Evolutionary conservation across 495 filamentous ascomycete genomes (phyloP).

Genomic region (Penicillium cosmopolitanum): DNA sequence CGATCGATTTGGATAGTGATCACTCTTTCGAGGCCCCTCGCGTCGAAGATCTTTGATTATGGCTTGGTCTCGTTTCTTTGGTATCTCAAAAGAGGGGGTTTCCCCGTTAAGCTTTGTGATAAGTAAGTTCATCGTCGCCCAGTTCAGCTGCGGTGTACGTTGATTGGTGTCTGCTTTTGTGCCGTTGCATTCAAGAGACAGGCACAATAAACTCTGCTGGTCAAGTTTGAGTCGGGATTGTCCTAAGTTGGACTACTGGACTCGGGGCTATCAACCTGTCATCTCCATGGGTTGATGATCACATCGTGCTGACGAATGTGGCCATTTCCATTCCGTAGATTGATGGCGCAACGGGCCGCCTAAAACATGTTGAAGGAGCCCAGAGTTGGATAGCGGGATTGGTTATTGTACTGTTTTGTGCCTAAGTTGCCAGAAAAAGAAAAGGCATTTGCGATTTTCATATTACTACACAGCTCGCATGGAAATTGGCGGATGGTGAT

Average conservation of each 20-base stretch:
- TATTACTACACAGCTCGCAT: not conserved
- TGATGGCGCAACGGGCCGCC: not conserved
- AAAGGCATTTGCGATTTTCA: not conserved
- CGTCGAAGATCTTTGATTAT: not conserved
- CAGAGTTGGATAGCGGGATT: not conserved
- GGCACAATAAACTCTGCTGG: slow-evolving; percentile 6
- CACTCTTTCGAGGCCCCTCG: not conserved
- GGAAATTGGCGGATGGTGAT: not conserved
- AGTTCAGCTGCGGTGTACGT: not conserved
- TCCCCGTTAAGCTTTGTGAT: slow-evolving; percentile 8
- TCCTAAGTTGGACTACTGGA: not conserved
- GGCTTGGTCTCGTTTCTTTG: not conserved
- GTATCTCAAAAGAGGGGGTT: not conserved
- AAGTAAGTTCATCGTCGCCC: not conserved
- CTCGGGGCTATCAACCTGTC: slow-evolving; percentile 11
- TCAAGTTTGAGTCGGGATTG: slow-evolving; percentile 2
- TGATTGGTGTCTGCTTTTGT: slow-evolving; percentile 16
- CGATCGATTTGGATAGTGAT: not conserved
- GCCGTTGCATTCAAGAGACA: slow-evolving; percentile 17
- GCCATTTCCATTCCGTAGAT: slow-evolving; percentile 5
- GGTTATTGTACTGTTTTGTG: not conserved
- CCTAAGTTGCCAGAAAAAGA: not conserved
- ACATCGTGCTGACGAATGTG: slow-evolving; percentile 16
- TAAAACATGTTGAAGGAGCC: not conserved
- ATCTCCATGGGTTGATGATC: slow-evolving; percentile 5